These are phyloP conservation scores for Saksenaea oblongispora DNA, from an alignment of 371 early-diverging fungal genomes.

Conservation along the genomic window DNA sequence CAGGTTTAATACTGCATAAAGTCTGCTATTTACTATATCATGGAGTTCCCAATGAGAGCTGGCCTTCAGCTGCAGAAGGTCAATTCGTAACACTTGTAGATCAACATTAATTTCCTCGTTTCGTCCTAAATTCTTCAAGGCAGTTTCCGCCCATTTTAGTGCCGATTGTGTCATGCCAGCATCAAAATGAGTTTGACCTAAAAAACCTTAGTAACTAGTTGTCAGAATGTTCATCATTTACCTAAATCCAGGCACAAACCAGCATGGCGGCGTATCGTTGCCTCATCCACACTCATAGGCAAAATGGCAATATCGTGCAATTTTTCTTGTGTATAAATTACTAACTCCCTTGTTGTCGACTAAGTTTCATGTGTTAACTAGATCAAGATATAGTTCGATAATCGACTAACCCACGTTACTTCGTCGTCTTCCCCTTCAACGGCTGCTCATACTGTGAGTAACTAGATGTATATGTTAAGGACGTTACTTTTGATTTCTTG, in stretches of 20 bases:
- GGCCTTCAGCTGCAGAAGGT: slow-evolving; percentile 19
- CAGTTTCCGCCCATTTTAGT: slow-evolving; percentile 8
- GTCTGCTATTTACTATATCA: slow-evolving; percentile 11
- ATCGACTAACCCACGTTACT: background rate
- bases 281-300: background rate
- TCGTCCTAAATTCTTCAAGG: slow-evolving; percentile 5
- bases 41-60: slow-evolving; percentile 19
- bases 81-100: slow-evolving; percentile 7
- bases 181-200: slow-evolving; percentile 10
- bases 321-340: background rate
- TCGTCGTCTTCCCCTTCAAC: background rate
- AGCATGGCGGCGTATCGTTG: background rate
- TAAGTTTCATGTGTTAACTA: background rate
- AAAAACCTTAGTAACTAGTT: background rate
- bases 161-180: slow-evolving; percentile 12
- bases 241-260: background rate
- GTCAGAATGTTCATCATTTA: background rate
- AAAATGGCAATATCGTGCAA: background rate
- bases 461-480: background rate
- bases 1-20: background rate
- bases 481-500: slow-evolving; percentile 16
- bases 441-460: background rate
- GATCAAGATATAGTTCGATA: background rate
- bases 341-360: background rate
- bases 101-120: background rate